phyloP scores from a whole-genome alignment of 2,329 filamentous ascomycete species.

The Cordyceps militaris region DNA sequence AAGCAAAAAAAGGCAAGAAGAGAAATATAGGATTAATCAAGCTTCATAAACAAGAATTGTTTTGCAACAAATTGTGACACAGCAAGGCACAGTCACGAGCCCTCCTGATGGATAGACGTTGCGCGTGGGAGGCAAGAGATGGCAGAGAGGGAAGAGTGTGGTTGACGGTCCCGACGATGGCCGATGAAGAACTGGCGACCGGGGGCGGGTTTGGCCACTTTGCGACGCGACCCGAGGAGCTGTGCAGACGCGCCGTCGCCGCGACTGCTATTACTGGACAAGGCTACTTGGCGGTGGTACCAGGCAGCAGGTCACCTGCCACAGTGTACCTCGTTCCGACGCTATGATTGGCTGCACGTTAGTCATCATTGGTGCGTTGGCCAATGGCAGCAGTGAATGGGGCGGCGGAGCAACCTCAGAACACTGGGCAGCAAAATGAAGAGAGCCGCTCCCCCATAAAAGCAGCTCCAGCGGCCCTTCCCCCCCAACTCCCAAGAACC shows the following conservation, averaged over 20 bases:
- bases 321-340: conserved; percentile 16
- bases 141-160: not conserved
- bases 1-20: not conserved
- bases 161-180: not conserved
- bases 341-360: conserved; percentile 25
- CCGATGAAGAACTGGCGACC: not conserved
- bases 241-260: conserved; percentile 15
- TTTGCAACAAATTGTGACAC: not conserved
- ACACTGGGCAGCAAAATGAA: conserved; percentile 22
- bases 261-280: conserved; percentile 18
- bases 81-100: conserved; percentile 1
- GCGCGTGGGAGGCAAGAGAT: not conserved
- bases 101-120: not conserved
- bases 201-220: not conserved
- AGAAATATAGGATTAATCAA: not conserved
- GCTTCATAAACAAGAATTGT: not conserved
- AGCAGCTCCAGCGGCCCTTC: no score
- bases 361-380: conserved; percentile 20
- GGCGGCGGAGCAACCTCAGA: not conserved
- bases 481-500: no score
- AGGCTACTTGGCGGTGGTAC: conserved; percentile 17
- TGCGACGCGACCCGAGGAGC: conserved; percentile 22
- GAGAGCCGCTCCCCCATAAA: no score
- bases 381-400: conserved; percentile 29
- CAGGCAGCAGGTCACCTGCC: conserved; percentile 26